Evolutionary conservation across 2,329 filamentous ascomycete genomes (phyloP).

Genomic region (Onygena corvina): DNA sequence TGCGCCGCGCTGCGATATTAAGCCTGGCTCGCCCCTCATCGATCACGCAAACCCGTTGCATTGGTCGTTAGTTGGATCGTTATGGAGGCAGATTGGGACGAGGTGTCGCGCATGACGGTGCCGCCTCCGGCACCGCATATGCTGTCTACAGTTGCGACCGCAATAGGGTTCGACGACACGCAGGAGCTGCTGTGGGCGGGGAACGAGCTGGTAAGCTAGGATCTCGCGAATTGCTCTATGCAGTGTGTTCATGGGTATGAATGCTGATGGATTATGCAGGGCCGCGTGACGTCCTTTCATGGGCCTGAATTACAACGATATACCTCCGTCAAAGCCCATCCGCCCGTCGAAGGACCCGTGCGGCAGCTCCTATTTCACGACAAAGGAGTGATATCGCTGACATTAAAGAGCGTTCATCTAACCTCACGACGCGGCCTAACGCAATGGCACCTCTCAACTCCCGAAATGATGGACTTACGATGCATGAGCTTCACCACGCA

Average conservation of each 20-base stretch:
- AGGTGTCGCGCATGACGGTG: slow-evolving; percentile 73
- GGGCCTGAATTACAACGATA: slow-evolving; percentile 75
- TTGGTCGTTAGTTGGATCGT: slow-evolving; percentile 5
- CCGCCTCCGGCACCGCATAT: slow-evolving; percentile 62
- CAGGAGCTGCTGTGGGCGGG: slow-evolving; percentile 91
- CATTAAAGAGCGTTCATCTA: slow-evolving; percentile 75
- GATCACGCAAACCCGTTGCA: slow-evolving; percentile 1
- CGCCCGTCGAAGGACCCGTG: slow-evolving; percentile 60
- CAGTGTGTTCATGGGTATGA: no score
- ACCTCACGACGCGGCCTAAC: slow-evolving; percentile 68
- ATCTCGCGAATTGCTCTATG: no score
- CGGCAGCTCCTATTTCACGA: slow-evolving; percentile 86
- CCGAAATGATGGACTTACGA: slow-evolving; percentile 69
- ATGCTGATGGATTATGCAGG: slow-evolving; percentile 40
- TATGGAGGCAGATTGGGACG: slow-evolving; percentile 40
- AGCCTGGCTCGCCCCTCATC: background rate
- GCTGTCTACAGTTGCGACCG: slow-evolving; percentile 58
- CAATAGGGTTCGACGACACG: slow-evolving; percentile 75
- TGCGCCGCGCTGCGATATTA: no score
- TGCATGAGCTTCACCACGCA: slow-evolving; percentile 95
- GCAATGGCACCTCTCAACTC: slow-evolving; percentile 75
- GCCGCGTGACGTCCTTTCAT: slow-evolving; percentile 78
- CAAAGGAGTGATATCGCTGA: slow-evolving; percentile 76
- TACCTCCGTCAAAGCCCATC: slow-evolving; percentile 76
- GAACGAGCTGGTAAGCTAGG: slow-evolving; percentile 62